phyloP scores from a whole-genome alignment of 2,329 filamentous ascomycete genomes.

The Colletotrichum sp. region DNA sequence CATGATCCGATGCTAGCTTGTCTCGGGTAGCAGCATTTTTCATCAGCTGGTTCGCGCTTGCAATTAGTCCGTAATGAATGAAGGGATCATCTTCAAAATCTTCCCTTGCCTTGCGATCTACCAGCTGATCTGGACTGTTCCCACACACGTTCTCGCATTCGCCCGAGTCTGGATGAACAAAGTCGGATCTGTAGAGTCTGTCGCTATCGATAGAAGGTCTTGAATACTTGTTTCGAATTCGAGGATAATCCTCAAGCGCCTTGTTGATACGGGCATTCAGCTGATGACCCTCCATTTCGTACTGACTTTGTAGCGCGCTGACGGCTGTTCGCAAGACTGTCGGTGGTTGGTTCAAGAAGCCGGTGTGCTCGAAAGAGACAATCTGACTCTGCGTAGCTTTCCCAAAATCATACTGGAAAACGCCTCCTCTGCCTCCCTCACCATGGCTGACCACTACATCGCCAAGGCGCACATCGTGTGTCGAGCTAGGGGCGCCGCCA shows the following conservation, averaged over 20 bases:
- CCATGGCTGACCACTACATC: conserved; percentile 15
- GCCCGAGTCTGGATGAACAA: not conserved
- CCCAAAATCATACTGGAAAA: conserved; percentile 30
- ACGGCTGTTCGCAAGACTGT: not conserved
- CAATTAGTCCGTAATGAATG: conserved; percentile 20
- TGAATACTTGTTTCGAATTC: not conserved
- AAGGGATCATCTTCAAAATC: not conserved
- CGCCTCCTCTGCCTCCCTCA: conserved; percentile 1
- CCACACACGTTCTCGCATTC: not conserved
- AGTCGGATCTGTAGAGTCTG: too few species aligned
- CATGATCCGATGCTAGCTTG: not conserved
- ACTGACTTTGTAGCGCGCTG: not conserved
- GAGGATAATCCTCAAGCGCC: not conserved
- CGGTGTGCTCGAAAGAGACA: conserved; percentile 1
- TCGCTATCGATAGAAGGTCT: not conserved
- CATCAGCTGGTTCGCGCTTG: conserved; percentile 21
- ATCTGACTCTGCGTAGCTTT: conserved; percentile 22
- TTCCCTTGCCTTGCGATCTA: not conserved
- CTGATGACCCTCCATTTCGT: not conserved
- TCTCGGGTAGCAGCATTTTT: conserved; percentile 22
- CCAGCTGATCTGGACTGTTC: not conserved
- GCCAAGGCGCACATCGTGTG: conserved; percentile 35
- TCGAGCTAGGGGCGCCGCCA: conserved; percentile 36
- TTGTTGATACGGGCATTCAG: not conserved
- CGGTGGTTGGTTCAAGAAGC: not conserved